These are phyloP conservation scores for Aspergillus heteromorphus DNA, from an alignment of 495 filamentous ascomycete genomes.

Conservation along the genomic window DNA sequence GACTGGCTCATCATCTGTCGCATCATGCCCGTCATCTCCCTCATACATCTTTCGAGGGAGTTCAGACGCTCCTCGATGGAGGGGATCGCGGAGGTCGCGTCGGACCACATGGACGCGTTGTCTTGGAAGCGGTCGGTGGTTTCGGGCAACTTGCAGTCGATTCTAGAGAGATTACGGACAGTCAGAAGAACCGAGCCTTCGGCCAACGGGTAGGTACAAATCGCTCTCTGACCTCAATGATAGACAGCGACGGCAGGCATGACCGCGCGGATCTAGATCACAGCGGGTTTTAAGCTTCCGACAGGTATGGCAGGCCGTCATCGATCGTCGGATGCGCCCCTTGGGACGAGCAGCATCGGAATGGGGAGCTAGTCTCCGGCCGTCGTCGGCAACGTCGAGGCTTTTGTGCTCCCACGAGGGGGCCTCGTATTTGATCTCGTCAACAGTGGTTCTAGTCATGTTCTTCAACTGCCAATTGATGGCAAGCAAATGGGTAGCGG, in stretches of 20 bases:
- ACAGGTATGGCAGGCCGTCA: constrained; percentile 41
- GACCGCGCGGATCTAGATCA: constrained; percentile 35
- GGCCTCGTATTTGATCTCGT: constrained; percentile 14
- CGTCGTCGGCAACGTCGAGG: constrained; percentile 23
- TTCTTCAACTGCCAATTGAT: constrained; percentile 9
- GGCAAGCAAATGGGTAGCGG: background rate
- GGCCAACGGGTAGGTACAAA: background rate
- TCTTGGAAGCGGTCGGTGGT: constrained; percentile 34
- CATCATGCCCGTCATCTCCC: constrained; percentile 36
- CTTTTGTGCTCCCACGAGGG: constrained; percentile 30
- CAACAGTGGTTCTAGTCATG: constrained; percentile 30
- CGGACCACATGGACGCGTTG: constrained; percentile 29
- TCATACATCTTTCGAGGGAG: constrained; percentile 34
- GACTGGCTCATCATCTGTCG: constrained; percentile 31
- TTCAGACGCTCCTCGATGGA: constrained; percentile 36
- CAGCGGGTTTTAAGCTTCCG: constrained; percentile 42
- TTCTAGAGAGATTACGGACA: constrained; percentile 14
- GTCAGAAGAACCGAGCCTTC: constrained; percentile 10
- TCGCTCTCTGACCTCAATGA: constrained; percentile 28
- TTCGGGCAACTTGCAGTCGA: constrained; percentile 38
- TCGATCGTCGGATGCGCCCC: constrained; percentile 37
- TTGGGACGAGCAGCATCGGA: constrained; percentile 24
- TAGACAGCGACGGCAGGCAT: constrained; percentile 38
- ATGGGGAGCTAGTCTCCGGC: constrained; percentile 22
- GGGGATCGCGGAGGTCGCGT: constrained; percentile 29